A percentile compares a stretch with the other conserved stretches of the same genome.
phyloP scores from a whole-genome alignment of 768 basidiomycete genomes.

The Dioszegia aurantiaca region DNA sequence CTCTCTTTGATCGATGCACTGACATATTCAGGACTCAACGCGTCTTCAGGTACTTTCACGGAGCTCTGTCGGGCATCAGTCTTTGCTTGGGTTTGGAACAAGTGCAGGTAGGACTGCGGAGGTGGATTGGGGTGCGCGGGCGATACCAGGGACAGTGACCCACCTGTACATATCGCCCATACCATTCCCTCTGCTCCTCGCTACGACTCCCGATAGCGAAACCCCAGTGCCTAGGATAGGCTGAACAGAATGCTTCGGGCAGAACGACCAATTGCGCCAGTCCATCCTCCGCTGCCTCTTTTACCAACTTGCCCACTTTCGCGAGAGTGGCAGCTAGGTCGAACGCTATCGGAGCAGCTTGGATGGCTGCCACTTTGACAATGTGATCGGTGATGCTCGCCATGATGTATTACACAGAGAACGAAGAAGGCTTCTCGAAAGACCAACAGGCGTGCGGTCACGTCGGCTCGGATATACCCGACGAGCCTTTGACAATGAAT shows the following conservation, averaged over 20 bases:
- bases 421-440: neutral
- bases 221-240: conserved; percentile 24
- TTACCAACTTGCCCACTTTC: conserved; percentile 17
- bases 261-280: conserved; percentile 26
- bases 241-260: conserved; percentile 32
- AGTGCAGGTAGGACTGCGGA: too few species aligned
- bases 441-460: too few species aligned
- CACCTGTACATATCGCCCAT: conserved; percentile 25
- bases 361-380: conserved; percentile 22
- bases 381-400: neutral
- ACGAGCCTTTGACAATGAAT: too few species aligned
- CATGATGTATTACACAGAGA: neutral
- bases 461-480: too few species aligned
- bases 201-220: conserved; percentile 28
- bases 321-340: conserved; percentile 20
- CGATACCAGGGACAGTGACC: neutral
- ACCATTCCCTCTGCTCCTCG: conserved; percentile 32
- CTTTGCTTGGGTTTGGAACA: neutral
- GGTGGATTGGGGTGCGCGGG: neutral
- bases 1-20: neutral
- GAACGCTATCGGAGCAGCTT: conserved; percentile 23
- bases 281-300: conserved; percentile 14
- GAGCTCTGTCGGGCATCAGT: conserved; percentile 9
- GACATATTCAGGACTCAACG: neutral
- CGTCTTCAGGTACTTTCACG: conserved; percentile 4